Evolutionary conservation across 345 rosid genomes (phyloP).

Genomic region (Capsella bursapastoris): DNA sequence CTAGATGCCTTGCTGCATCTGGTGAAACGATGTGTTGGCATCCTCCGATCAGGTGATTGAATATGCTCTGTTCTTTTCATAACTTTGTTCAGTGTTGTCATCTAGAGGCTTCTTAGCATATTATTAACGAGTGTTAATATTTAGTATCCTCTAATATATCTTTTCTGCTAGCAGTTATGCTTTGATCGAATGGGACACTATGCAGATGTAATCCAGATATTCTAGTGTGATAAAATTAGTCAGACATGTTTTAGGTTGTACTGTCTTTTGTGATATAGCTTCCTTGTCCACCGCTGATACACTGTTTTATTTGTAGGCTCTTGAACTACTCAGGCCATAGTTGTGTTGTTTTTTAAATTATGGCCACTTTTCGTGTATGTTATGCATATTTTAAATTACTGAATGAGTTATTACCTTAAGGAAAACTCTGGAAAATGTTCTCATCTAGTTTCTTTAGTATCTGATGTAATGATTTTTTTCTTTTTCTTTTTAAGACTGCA

Average conservation of each 20-base stretch:
- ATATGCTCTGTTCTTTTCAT: conserved; percentile 27
- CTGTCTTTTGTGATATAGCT: conserved; percentile 6
- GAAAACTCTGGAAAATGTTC: conserved; percentile 22
- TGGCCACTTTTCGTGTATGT: conserved; percentile 3
- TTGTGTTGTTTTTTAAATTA: neutral
- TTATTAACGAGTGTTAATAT: conserved; percentile 5
- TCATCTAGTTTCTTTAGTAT: conserved; percentile 20
- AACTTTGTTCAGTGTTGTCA: conserved; percentile 7
- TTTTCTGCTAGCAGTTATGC: conserved; percentile 18
- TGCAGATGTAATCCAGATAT: neutral
- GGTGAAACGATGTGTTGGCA: conserved; percentile 59
- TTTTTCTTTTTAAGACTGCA: neutral
- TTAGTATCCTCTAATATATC: conserved; percentile 20
- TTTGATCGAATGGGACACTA: conserved; percentile 5
- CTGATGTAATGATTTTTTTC: neutral
- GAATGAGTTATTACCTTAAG: conserved; percentile 18
- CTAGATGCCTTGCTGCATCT: conserved; percentile 58
- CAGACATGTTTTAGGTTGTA: conserved; percentile 27
- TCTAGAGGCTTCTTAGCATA: conserved; percentile 14
- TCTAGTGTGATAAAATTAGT: conserved; percentile 2
- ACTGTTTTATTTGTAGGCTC: conserved; percentile 17
- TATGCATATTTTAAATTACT: conserved; percentile 8
- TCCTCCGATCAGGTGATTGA: conserved; percentile 61
- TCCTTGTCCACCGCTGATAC: conserved; percentile 12
- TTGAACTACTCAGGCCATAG: conserved; percentile 1